Evolutionary conservation across 345 rosid genomes (phyloP), one percentile per base, ranked within the genome.

Genomic region (Aethionema arabicum): DNA sequence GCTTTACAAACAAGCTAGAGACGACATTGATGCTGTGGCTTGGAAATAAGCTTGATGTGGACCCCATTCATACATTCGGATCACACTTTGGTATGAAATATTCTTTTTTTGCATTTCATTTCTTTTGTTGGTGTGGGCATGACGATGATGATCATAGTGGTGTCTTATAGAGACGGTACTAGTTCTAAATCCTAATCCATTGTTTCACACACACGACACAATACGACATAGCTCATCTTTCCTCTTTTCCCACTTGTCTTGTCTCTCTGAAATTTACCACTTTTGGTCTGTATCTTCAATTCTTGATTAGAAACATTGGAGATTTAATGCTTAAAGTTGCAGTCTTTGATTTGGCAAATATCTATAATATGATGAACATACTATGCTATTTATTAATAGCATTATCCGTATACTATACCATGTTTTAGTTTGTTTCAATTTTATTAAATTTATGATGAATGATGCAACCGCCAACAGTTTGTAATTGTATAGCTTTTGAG

Each of bases 1-100:
- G 66, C 84, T 93, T 36, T 90, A 93, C 84, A 90, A 93, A 66
- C 83, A 91, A 7, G 99, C 99, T 10, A 80, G 97, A 78, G 99
- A 93, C 48, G 99, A 93, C 70, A 93, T 93, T 4, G 97, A 93
- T 58, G 66, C 95, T 0, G 97, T 87, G 50, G 97, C 97, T 1
- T 93, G 99, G 99, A 93, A 85, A 77, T 93, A 46, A 70, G 58
- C 42, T 51, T 21, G 27, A 21, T 21, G 27, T 21, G 27, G 27
- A 21, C 27, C 27, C 27, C 27, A 21, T 21, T 21, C 2, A 21
- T 21, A 21, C 27, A 21, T 21, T 21, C 50, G 39, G 67, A 50
- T 50, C 57, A 38, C 40, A 6, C 32, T 31, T 63, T 49, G 59
- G 32, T 32, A 41, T 35, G 46, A 49, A 50, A 57, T 51, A 70